Percentiles rank a stretch among this genome's conserved stretches.
These are phyloP conservation scores for Rhodotorula graminis DNA, from an alignment of 768 basidiomycete genomes.

Conservation along the genomic window DNA sequence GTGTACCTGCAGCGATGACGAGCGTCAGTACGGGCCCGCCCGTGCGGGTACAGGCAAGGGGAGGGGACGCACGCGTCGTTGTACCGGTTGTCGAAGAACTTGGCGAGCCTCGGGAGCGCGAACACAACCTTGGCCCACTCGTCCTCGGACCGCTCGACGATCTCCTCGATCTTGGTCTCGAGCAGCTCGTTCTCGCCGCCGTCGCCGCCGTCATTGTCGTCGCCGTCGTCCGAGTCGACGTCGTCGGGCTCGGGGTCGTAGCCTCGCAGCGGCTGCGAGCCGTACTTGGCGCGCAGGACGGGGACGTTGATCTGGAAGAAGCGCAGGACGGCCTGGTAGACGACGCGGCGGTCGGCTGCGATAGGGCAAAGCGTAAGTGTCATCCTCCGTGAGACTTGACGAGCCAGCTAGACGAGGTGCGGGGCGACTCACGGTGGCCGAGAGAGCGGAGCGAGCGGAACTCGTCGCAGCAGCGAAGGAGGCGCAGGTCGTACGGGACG, in stretches of 20 bases:
- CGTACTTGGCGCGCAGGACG: conserved; percentile 2
- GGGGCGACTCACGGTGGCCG: neutral
- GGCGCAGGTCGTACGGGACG: conserved; percentile 10
- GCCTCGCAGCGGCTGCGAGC: conserved; percentile 8
- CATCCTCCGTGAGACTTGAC: too few species aligned
- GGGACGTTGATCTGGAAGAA: conserved; percentile 4
- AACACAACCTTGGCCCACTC: neutral
- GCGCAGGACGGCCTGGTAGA: conserved; percentile 1
- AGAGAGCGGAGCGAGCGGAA: conserved; percentile 10
- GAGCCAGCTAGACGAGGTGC: neutral
- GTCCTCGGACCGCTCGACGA: conserved; percentile 1
- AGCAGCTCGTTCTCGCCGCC: neutral
- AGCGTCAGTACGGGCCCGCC: too few species aligned
- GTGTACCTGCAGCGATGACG: neutral
- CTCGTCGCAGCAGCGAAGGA: conserved; percentile 14
- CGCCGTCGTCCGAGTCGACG: neutral
- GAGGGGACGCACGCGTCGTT: conserved; percentile 5
- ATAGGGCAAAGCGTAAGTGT: too few species aligned
- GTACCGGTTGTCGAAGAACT: conserved; percentile 7
- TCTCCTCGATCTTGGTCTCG: neutral
- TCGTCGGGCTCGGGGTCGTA: conserved; percentile 1
- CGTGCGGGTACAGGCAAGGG: too few species aligned
- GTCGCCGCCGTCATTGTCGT: too few species aligned
- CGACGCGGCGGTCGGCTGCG: conserved; percentile 1
- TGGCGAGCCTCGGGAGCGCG: neutral